phyloP scores from a whole-genome alignment of 2,329 filamentous ascomycete species.

The Colletotrichum agaves region DNA sequence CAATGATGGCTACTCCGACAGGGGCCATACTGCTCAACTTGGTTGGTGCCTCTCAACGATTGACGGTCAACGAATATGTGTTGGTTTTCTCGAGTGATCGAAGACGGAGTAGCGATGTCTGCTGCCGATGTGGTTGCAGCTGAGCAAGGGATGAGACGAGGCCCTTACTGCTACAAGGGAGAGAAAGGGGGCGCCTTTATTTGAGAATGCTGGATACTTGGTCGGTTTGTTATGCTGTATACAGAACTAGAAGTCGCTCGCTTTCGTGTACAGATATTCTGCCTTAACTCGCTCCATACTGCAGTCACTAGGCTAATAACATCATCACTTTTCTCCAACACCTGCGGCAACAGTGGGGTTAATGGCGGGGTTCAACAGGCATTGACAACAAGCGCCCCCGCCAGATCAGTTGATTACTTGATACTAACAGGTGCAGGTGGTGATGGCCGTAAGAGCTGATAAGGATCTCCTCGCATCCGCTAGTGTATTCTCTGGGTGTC shows the following conservation, averaged over 20 bases:
- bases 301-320: constrained; percentile 9
- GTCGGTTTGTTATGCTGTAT: neutral
- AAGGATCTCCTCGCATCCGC: too few species aligned
- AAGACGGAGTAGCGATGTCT: neutral
- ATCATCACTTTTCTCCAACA: constrained; percentile 28
- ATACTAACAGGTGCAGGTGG: too few species aligned
- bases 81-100: neutral
- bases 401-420: neutral
- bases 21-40: constrained; percentile 46
- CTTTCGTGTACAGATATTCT: too few species aligned
- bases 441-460: neutral
- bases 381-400: constrained; percentile 23
- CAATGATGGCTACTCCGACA: constrained; percentile 68
- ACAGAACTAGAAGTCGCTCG: too few species aligned
- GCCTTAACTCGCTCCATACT: neutral
- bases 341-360: constrained; percentile 5
- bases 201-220: neutral
- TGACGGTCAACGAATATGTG: neutral
- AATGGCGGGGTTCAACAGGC: constrained; percentile 14
- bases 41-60: neutral
- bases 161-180: neutral
- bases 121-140: too few species aligned
- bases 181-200: neutral
- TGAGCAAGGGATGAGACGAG: neutral
- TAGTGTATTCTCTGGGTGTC: neutral